phyloP scores from a whole-genome alignment of 129 eudicot genomes.

The Helichrysum umbraculigerum region DNA sequence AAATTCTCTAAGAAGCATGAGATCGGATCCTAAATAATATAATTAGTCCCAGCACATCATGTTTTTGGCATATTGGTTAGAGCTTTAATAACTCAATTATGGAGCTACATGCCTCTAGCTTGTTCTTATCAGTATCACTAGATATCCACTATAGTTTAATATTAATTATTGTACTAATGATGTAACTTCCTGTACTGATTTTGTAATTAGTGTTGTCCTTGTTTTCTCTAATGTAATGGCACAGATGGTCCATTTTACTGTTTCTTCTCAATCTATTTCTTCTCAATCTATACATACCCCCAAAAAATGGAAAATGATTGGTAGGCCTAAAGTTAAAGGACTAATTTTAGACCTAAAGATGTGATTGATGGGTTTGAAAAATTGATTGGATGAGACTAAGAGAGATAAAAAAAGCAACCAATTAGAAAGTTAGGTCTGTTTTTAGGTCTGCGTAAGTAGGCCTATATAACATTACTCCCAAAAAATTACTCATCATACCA shows the following conservation, averaged over 20 bases:
- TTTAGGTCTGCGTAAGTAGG: no score
- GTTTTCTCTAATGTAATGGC: conserved; percentile 8
- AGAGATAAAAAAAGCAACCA: no score
- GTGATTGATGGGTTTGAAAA: no score
- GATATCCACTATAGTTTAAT: conserved; percentile 20
- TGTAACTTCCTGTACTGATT: conserved; percentile 38
- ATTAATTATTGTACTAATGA: conserved; percentile 24
- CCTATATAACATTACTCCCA: no score
- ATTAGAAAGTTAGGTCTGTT: no score
- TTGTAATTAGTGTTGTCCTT: conserved; percentile 13
- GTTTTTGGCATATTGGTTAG: conserved; percentile 31
- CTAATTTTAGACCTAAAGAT: no score
- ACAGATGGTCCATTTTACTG: not conserved
- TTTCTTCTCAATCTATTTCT: no score
- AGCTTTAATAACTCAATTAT: conserved; percentile 37
- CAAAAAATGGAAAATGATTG: no score
- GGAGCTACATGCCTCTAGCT: not conserved
- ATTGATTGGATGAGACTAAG: no score
- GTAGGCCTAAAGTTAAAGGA: no score
- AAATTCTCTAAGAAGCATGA: not conserved
- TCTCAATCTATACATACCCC: no score
- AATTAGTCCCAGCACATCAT: conserved; percentile 21
- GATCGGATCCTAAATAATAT: conserved; percentile 30
- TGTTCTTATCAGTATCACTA: conserved; percentile 25
- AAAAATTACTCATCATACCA: no score